Evolutionary conservation across 2,329 filamentous ascomycete genomes (phyloP).

Genomic region (Trichoderma sp.): DNA sequence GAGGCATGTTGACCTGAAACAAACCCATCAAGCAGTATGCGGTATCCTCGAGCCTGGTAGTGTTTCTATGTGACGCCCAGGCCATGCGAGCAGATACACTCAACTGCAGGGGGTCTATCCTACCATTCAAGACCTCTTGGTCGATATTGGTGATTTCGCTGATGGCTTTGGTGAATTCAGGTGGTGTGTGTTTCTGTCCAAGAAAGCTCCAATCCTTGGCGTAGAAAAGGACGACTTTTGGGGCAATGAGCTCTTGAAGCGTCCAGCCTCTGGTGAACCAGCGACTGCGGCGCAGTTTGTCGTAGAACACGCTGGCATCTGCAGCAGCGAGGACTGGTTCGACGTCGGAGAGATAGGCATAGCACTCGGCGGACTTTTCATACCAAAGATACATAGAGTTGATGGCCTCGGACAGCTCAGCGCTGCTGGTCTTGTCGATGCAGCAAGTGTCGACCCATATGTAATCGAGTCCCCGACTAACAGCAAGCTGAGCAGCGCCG

Average conservation of each 20-base stretch:
- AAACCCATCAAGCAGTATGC: conserved; percentile 26
- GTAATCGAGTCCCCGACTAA: conserved; percentile 24
- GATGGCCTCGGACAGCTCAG: conserved; percentile 11
- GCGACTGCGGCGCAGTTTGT: conserved; percentile 21
- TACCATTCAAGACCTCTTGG: conserved; percentile 13
- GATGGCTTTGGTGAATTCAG: neutral
- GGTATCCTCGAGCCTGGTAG: conserved; percentile 24
- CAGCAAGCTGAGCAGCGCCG: conserved; percentile 11
- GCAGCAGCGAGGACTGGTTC: neutral
- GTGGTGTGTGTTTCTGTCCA: conserved; percentile 12
- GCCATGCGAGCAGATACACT: conserved; percentile 22
- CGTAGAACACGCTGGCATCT: neutral
- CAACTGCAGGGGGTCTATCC: conserved; percentile 12
- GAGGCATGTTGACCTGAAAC: conserved; percentile 25
- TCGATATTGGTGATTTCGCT: conserved; percentile 14
- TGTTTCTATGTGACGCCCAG: conserved; percentile 22
- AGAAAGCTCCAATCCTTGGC: conserved; percentile 14
- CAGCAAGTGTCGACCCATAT: conserved; percentile 32
- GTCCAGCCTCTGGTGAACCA: conserved; percentile 25
- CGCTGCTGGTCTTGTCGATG: conserved; percentile 16
- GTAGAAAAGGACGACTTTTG: conserved; percentile 19
- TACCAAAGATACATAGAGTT: conserved; percentile 27
- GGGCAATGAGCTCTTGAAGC: conserved; percentile 24
- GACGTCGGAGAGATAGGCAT: conserved; percentile 29
- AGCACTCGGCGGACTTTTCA: conserved; percentile 26